Percentiles rank a stretch among this genome's conserved stretches.
phyloP scores from a whole-genome alignment of 2,329 filamentous ascomycete species.

The Alternaria alternata region DNA sequence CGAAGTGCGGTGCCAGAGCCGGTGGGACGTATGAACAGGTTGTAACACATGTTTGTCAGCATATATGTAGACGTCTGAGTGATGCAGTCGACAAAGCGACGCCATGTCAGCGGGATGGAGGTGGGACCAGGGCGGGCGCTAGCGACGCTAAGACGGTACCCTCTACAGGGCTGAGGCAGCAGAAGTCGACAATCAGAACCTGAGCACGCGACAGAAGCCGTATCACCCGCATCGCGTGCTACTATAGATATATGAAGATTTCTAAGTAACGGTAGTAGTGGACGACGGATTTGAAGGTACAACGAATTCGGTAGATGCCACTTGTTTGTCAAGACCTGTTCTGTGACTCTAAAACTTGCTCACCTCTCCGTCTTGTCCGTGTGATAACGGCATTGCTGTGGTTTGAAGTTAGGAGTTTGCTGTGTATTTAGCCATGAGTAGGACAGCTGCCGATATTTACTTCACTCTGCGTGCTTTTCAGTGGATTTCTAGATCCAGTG shows the following conservation, averaged over 20 bases:
- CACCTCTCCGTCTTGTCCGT: background rate
- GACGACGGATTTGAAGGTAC: background rate
- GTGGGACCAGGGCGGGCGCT: conserved; percentile 16
- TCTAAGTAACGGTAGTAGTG: background rate
- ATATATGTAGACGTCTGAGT: background rate
- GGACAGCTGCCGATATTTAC: background rate
- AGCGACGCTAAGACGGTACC: background rate
- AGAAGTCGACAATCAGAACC: background rate
- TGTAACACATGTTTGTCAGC: background rate
- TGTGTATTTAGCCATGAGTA: background rate
- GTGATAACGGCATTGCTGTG: background rate
- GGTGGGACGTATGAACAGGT: background rate
- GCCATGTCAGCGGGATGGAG: conserved; percentile 6
- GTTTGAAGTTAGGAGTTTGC: background rate
- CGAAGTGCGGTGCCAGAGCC: conserved; percentile 9
- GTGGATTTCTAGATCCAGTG: background rate
- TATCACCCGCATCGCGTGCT: background rate
- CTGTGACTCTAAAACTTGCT: background rate
- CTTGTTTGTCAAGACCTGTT: background rate
- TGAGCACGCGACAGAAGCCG: conserved; percentile 1
- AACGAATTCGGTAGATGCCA: background rate
- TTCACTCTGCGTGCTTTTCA: too few species aligned
- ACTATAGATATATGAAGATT: background rate
- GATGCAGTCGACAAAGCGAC: conserved; percentile 7
- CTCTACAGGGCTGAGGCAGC: background rate